These are phyloP conservation scores for Raddia distichophylla DNA, from an alignment of 176 grass and related monocot species.

Conservation along the genomic window DNA sequence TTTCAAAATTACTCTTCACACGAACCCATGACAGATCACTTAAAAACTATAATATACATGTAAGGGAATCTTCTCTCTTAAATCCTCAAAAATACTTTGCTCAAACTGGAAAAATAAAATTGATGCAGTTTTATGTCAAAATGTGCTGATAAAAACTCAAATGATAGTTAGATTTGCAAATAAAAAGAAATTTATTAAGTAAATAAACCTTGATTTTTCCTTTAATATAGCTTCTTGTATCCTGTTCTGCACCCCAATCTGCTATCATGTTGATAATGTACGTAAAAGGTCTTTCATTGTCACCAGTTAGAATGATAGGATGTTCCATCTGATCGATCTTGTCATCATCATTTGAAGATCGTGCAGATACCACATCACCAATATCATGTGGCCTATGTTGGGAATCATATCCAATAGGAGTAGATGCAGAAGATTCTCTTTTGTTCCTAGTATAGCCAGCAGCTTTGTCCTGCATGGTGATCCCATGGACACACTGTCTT, in stretches of 20 bases:
- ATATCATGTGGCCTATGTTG: constrained; percentile 26
- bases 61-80: constrained; percentile 18
- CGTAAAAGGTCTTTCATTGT: constrained; percentile 81
- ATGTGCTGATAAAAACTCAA: not conserved
- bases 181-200: constrained; percentile 22
- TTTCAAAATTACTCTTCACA: too few relatives aligned
- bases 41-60: not conserved
- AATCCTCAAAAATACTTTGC: constrained; percentile 29
- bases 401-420: constrained; percentile 14
- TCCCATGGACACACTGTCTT: constrained; percentile 35
- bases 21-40: too few relatives aligned
- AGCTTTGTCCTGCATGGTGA: constrained; percentile 44
- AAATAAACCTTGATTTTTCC: constrained; percentile 82
- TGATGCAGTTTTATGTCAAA: constrained; percentile 10
- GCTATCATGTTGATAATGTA: constrained; percentile 68
- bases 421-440: constrained; percentile 36
- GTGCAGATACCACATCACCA: constrained; percentile 32
- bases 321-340: constrained; percentile 39
- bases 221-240: constrained; percentile 55
- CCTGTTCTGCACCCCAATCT: constrained; percentile 59
- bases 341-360: constrained; percentile 42
- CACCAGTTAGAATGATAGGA: constrained; percentile 57
- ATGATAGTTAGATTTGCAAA: constrained; percentile 12
- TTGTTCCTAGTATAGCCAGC: constrained; percentile 23
- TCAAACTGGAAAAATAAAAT: constrained; percentile 15